phyloP scores from a whole-genome alignment of 163 green algal genomes.

The Coccomyxa subellipsoidea region DNA sequence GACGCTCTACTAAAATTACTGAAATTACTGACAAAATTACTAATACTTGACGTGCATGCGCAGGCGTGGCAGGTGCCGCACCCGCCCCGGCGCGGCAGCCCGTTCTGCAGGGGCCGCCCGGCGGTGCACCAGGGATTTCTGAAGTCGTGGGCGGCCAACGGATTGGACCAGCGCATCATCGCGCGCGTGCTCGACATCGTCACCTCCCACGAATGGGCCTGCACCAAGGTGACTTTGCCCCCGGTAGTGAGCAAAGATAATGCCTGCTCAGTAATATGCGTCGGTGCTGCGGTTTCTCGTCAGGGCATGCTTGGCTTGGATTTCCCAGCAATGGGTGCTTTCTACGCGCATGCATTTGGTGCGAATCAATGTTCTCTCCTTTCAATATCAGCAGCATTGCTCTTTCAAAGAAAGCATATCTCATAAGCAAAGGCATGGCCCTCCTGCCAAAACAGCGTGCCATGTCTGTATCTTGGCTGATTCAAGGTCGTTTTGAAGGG shows the following conservation, averaged over 20 bases:
- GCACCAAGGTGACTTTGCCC: neutral
- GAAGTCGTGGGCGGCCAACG: slow-evolving; percentile 21
- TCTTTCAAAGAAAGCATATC: too few species aligned
- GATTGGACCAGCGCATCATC: slow-evolving; percentile 14
- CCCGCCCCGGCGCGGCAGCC: slow-evolving; percentile 7
- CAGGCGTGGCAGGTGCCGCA: slow-evolving; percentile 21
- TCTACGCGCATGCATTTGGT: too few species aligned
- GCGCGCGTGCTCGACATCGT: slow-evolving; percentile 13
- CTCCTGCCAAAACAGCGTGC: too few species aligned
- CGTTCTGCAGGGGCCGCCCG: neutral
- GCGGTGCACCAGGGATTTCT: slow-evolving; percentile 37
- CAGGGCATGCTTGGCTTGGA: too few species aligned
- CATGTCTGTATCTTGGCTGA: too few species aligned
- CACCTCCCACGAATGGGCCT: neutral
- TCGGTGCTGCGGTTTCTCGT: neutral
- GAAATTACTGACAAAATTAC: neutral
- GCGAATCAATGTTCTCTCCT: too few species aligned
- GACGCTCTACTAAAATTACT: neutral
- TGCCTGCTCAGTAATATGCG: neutral
- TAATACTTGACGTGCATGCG: neutral
- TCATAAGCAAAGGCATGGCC: too few species aligned
- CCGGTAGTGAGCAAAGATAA: too few species aligned
- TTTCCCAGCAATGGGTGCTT: too few species aligned
- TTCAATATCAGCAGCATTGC: too few species aligned
- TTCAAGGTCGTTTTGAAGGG: too few species aligned